Evolutionary conservation across 106 monocot genomes (phyloP).

Genomic region (Allium fistulosum): DNA sequence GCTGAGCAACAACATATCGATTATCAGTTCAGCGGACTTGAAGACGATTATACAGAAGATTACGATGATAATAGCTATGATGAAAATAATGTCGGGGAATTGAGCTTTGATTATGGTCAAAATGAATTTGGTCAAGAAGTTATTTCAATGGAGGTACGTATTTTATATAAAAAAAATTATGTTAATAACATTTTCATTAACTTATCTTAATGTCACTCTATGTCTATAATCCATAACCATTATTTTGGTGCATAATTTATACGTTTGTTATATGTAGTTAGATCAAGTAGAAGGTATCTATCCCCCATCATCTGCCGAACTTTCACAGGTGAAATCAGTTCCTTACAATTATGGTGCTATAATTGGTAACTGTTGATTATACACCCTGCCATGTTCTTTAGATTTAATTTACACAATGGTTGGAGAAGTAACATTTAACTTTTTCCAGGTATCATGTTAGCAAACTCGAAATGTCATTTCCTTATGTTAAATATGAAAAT

Average conservation of each 20-base stretch:
- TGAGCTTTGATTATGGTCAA: constrained; percentile 68
- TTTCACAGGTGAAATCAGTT: constrained; percentile 7
- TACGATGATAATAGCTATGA: constrained; percentile 30
- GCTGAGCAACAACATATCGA: constrained; percentile 80
- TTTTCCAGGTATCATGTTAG: too few species aligned
- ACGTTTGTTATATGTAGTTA: constrained; percentile 14
- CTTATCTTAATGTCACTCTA: background rate
- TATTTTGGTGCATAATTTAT: background rate
- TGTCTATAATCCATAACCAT: background rate
- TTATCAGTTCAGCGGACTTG: constrained; percentile 75
- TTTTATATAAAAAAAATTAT: background rate
- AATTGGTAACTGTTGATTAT: background rate
- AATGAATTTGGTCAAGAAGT: constrained; percentile 25
- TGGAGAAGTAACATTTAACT: too few species aligned
- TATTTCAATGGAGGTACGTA: constrained; percentile 59
- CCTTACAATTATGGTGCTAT: background rate
- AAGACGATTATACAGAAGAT: constrained; percentile 34
- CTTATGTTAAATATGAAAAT: too few species aligned
- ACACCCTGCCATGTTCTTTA: too few species aligned
- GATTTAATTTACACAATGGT: too few species aligned
- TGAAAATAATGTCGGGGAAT: constrained; percentile 46
- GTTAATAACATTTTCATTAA: too few species aligned
- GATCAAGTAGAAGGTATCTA: constrained; percentile 22
- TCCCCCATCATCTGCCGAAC: constrained; percentile 1
- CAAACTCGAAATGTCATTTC: too few species aligned